Conservation (phyloP, 2,329 filamentous ascomycete species). For the Grosmannia clavigera region DNA sequence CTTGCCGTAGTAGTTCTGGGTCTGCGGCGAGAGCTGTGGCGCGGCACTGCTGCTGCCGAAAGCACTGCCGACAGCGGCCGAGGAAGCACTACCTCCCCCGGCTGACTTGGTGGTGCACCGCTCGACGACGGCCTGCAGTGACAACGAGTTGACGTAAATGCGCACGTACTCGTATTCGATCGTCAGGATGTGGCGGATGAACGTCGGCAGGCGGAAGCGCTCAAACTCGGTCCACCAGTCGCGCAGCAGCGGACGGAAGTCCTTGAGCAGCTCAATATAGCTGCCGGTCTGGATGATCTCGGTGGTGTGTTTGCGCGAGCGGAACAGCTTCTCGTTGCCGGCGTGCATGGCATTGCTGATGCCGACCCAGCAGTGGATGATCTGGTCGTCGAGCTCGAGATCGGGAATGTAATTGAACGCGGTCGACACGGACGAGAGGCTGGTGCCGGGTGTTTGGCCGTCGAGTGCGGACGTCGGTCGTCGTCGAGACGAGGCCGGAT, state of each 20-base stretch:
- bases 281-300: slow-evolving; percentile 77
- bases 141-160: slow-evolving; percentile 88
- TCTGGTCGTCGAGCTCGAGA: slow-evolving; percentile 54
- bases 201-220: slow-evolving; percentile 54
- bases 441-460: slow-evolving; percentile 48
- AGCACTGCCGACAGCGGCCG: slow-evolving; percentile 22
- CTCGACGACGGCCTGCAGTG: slow-evolving; percentile 88
- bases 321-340: slow-evolving; percentile 80
- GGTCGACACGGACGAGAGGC: slow-evolving; percentile 41
- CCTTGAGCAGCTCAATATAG: slow-evolving; percentile 69
- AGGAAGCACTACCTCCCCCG: slow-evolving; percentile 20
- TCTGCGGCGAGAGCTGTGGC: slow-evolving; percentile 44
- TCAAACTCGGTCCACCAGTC: slow-evolving; percentile 79
- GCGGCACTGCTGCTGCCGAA: slow-evolving; percentile 10
- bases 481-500: slow-evolving; percentile 40
- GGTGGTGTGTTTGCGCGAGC: slow-evolving; percentile 75
- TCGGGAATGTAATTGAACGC: slow-evolving; percentile 55
- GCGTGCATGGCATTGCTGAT: slow-evolving; percentile 88
- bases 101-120: slow-evolving; percentile 66
- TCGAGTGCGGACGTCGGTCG: slow-evolving; percentile 30
- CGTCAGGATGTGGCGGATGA: slow-evolving; percentile 62
- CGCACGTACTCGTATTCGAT: slow-evolving; percentile 95
- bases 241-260: slow-evolving; percentile 65
- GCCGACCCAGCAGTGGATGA: slow-evolving; percentile 82
- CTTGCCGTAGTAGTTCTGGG: slow-evolving; percentile 52